A percentile compares a stretch with the other conserved stretches of the same genome.
Evolutionary conservation across 352 stramenopile genomes (phyloP).

Genomic region (Phytopythium cucurbitacearum): DNA sequence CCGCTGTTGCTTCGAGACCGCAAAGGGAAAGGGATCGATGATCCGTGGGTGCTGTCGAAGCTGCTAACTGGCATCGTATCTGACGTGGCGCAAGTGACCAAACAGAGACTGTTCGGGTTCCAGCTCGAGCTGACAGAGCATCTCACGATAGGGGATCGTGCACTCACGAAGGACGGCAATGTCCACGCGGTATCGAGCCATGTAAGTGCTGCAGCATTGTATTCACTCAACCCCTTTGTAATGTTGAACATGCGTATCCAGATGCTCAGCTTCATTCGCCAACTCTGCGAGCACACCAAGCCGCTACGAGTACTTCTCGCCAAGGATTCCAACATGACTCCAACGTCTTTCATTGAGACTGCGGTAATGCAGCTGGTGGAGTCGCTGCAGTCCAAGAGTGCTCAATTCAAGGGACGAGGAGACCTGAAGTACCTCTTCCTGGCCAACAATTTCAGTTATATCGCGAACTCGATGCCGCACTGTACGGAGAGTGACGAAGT

Average conservation of each 20-base stretch:
- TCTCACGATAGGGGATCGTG: conserved; percentile 33
- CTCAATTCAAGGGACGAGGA: conserved; percentile 45
- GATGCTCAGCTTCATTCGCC: conserved; percentile 74
- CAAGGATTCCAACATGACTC: conserved; percentile 46
- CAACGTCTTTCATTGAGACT: conserved; percentile 54
- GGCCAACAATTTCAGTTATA: conserved; percentile 92
- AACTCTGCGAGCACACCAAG: conserved; percentile 64
- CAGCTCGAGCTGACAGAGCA: conserved; percentile 58
- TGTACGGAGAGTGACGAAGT: conserved; percentile 33
- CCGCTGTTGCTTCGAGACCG: conserved; percentile 63
- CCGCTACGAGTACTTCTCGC: conserved; percentile 50
- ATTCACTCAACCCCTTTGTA: conserved; percentile 1
- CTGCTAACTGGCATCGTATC: conserved; percentile 30
- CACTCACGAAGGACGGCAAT: conserved; percentile 67
- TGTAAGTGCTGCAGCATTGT: conserved; percentile 24
- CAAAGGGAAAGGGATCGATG: conserved; percentile 52
- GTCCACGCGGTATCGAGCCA: conserved; percentile 73
- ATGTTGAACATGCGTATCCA: conserved; percentile 8
- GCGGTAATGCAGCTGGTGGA: conserved; percentile 69
- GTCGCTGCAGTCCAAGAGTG: conserved; percentile 42
- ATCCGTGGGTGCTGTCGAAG: conserved; percentile 63
- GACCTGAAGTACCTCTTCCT: conserved; percentile 87
- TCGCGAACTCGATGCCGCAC: conserved; percentile 73
- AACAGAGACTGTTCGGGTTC: conserved; percentile 58
- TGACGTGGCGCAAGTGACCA: conserved; percentile 38